Evolutionary conservation across 345 rosid species (phyloP).

Genomic region (Rhodamnia rubescens): DNA sequence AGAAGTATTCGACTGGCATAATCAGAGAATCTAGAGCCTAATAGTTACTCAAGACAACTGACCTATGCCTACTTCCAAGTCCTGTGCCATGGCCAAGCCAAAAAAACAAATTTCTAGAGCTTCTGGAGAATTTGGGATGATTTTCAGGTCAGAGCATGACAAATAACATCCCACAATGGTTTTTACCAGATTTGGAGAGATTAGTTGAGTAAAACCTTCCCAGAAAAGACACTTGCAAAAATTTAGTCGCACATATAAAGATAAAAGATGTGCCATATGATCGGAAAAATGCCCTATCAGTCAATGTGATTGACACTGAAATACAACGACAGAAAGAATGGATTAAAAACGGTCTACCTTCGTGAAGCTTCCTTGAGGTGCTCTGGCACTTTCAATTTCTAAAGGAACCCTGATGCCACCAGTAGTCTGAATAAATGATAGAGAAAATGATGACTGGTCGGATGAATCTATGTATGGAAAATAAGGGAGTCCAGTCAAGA

Average conservation of each 20-base stretch:
- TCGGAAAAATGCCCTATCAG: background rate
- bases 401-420: slow-evolving; percentile 56
- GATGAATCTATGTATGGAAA: background rate
- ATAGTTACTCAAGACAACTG: background rate
- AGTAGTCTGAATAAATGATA: slow-evolving; percentile 21
- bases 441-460: background rate
- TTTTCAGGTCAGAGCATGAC: background rate
- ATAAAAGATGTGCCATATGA: background rate
- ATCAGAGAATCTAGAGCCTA: background rate
- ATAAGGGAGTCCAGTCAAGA: background rate
- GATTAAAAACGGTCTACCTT: slow-evolving; percentile 19
- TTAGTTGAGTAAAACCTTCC: background rate
- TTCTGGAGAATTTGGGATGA: background rate
- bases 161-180: background rate
- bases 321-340: background rate
- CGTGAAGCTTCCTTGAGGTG: slow-evolving; percentile 53
- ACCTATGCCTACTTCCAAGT: background rate
- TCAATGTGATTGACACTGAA: background rate
- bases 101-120: background rate
- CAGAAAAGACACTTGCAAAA: background rate
- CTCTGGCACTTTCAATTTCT: slow-evolving; percentile 27
- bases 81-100: background rate
- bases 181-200: background rate
- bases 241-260: background rate
- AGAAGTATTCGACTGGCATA: background rate